Conservation (phyloP, 2,329 filamentous ascomycete species). For the Ophiocordyceps sinensis region DNA sequence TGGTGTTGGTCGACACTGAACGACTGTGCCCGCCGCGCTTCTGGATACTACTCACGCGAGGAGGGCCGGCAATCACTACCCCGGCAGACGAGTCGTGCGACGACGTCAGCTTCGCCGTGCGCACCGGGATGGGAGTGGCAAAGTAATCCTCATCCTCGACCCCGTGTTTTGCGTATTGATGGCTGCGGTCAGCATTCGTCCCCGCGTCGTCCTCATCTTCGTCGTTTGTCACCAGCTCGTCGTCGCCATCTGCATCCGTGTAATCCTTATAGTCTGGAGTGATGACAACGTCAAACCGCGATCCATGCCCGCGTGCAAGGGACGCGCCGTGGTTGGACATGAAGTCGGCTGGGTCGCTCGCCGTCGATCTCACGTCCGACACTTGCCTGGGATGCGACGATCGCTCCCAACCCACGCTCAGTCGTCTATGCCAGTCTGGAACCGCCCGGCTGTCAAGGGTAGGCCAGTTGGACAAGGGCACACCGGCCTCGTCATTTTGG, state of each 20-base stretch:
- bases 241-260: conserved; percentile 77
- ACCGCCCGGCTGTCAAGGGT: conserved; percentile 29
- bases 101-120: conserved; percentile 21
- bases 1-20: conserved; percentile 68
- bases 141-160: conserved; percentile 36
- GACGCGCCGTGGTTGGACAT: conserved; percentile 34
- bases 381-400: conserved; percentile 32
- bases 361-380: conserved; percentile 43
- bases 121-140: conserved; percentile 30
- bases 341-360: conserved; percentile 51
- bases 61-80: conserved; percentile 3
- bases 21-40: conserved; percentile 45
- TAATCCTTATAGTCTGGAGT: conserved; percentile 38
- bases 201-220: conserved; percentile 48
- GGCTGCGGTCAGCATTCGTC: conserved; percentile 24
- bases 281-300: conserved; percentile 16
- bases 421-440: conserved; percentile 34
- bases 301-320: conserved; percentile 19
- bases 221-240: conserved; percentile 74
- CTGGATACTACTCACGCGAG: conserved; percentile 8
- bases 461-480: conserved; percentile 32
- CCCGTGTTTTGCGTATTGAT: conserved; percentile 11
- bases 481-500: conserved; percentile 38
- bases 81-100: conserved; percentile 18
- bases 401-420: conserved; percentile 36